A percentile compares a stretch with the other conserved stretches of the same genome.
Evolutionary conservation across 2,329 filamentous ascomycete species (phyloP).

Genomic region (Parascedosporium putredinis): DNA sequence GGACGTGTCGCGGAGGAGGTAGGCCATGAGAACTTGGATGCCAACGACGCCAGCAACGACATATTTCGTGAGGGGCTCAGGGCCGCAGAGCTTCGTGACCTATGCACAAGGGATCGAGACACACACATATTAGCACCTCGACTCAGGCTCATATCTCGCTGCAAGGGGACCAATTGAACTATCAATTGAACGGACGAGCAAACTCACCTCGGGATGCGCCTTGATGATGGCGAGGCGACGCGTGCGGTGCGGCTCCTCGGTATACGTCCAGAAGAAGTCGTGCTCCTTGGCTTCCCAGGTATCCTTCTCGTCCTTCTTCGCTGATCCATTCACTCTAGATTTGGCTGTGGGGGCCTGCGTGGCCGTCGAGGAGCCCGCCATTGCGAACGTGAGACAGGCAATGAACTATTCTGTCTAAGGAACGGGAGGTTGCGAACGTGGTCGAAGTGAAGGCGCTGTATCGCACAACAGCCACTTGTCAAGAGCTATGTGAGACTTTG

Average conservation of each 20-base stretch:
- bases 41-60: conserved; percentile 74
- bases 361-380: conserved; percentile 3
- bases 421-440: too few species aligned
- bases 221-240: conserved; percentile 92
- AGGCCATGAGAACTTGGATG: conserved; percentile 70
- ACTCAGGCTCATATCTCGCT: conserved; percentile 1
- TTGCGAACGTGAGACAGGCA: not conserved
- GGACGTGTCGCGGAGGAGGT: conserved; percentile 62
- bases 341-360: conserved; percentile 1
- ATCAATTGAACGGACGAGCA: not conserved
- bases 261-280: conserved; percentile 96
- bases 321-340: conserved; percentile 3
- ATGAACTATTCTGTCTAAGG: too few species aligned
- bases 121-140: conserved; percentile 5
- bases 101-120: conserved; percentile 23
- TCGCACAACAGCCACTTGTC: too few species aligned
- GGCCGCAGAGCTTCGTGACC: conserved; percentile 95
- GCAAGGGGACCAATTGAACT: conserved; percentile 10
- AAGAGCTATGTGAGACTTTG: too few species aligned
- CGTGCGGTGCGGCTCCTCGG: conserved; percentile 91
- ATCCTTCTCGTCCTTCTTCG: conserved; percentile 7
- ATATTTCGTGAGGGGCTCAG: conserved; percentile 92
- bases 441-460: not conserved
- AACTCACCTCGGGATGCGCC: conserved; percentile 78
- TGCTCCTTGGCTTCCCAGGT: conserved; percentile 17